A percentile compares a stretch with the other conserved stretches of the same genome.
Conservation (phyloP, 1,284 basidiomycete genomes). For the Macrocybe sp. region DNA sequence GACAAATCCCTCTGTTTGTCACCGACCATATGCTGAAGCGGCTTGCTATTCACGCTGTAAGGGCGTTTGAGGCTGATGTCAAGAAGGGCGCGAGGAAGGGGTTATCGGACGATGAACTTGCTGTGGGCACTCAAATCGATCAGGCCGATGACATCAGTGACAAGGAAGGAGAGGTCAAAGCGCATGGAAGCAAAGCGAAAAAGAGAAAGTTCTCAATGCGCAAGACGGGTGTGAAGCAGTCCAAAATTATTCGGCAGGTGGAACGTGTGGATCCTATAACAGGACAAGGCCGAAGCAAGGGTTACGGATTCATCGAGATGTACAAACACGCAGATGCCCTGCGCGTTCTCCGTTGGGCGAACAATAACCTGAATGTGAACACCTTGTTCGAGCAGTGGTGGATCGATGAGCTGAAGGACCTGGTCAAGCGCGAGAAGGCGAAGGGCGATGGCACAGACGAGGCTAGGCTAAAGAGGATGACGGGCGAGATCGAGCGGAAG, state of each 20-base stretch:
- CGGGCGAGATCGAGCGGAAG: conserved; percentile 54
- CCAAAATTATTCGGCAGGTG: conserved; percentile 84
- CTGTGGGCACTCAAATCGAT: conserved; percentile 23
- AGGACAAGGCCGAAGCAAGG: conserved; percentile 83
- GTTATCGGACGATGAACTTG: conserved; percentile 73
- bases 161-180: conserved; percentile 20
- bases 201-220: conserved; percentile 29
- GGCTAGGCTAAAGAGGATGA: conserved; percentile 50
- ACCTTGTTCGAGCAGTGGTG: conserved; percentile 76
- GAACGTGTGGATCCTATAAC: conserved; percentile 88
- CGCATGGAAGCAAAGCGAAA: conserved; percentile 19
- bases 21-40: conserved; percentile 89
- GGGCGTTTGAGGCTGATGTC: conserved; percentile 80
- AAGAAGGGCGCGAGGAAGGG: conserved; percentile 55
- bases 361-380: conserved; percentile 75
- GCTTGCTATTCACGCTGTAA: conserved; percentile 78
- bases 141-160: conserved; percentile 19
- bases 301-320: conserved; percentile 97
- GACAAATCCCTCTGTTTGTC: conserved; percentile 88
- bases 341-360: conserved; percentile 89
- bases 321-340: conserved; percentile 84
- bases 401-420: conserved; percentile 73
- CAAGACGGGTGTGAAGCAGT: conserved; percentile 70
- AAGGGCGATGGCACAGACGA: conserved; percentile 42
- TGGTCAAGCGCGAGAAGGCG: conserved; percentile 57